Evolutionary conservation across 306 rosid species (phyloP), one percentile per base, ranked within the genome.

Genomic region (Lathyrus oleraceus): DNA sequence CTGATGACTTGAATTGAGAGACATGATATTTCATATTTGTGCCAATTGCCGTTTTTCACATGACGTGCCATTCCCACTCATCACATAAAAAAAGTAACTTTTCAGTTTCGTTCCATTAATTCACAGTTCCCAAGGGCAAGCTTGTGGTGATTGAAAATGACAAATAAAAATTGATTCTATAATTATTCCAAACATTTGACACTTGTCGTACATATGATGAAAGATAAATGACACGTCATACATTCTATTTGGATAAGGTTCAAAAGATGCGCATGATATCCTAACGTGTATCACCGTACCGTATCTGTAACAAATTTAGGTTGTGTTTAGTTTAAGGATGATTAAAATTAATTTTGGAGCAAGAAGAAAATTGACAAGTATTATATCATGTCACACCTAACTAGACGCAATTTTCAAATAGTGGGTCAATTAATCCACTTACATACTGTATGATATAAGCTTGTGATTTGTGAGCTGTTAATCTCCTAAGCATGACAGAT

Each of bases 401-500:
- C 58, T 23, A 20, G 67, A 35, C 21, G 15, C 36, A 45, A 25
- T 40, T 21, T 44, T 32, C 77, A 13, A 69, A 51, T 25, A 38
- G 7, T 38, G 65, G 54, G 67, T 23, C 58, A 57, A 57, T 27
- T 40, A 5, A 21, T 64, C 19, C 14, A 44, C 39, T 30, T 64
- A 65, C 23, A 45, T 76, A 25, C 3, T 4, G 3, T 25, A 25
- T 0, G 3, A 25, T 25, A 21, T n/a, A 11, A 32, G 28, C 23
- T 51, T 57, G 58, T 59, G 70, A 65, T 23, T 47, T 70, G 15
- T 36, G 49, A 19, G 60, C 10, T 72, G 70, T 72, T 78, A 30
- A 32, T 61, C 61, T 80, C 51, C n/a, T 21, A 57, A 57, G 57
- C 45, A 56, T 66, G 75, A 62, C 72, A 66, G 10, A 5, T 70